Base-by-base conservation (phyloP, 495 filamentous ascomycete species). In the Evansstolkia leycettana region DNA sequence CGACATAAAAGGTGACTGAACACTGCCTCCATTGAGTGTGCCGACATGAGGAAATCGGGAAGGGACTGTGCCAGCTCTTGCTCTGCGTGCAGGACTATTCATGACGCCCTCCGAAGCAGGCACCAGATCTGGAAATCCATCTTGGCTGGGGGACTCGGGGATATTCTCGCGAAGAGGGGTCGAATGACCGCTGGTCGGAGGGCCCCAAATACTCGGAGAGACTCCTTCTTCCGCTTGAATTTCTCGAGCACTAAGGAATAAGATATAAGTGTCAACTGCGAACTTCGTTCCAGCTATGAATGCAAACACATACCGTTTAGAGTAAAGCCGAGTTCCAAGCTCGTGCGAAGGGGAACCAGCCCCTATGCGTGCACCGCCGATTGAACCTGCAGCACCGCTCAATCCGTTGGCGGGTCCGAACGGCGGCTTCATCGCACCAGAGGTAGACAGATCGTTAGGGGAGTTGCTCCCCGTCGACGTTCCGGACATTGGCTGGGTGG, bases 311-410 rank as follows among this genome's bases (percentile, higher is more conserved):
- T 73, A 96, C 90, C 90, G 76, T 67, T 95, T 95, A 35, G 88
- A 83, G 58, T 82, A 98, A 31, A 96, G 60, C 47, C 82, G 57
- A 62, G 75, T 57, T 57, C 80, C 77, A 51, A 76, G 70, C 40
- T 96, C 92, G 63, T 94, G 88, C 57, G 89, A 94, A 47, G 90
- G 90, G 70, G 90, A 98, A 59, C 88, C 90, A 70, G 86, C 78
- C 67, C 88, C 88, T 44, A 88, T 75, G 59, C 92, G 78, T 49
- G 79, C 67, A 54, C 64, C 76, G 45, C 78, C 78, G 39, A 84
- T 73, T 54, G 84, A 80, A 47, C 75, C 78, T 42, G 72, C 67
- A 47, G 76, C 62, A 37, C 72, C 64, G 41, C 65, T 77, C 45
- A 84, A 61, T 31, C 72, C 69, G 40, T 71, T 73, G 25, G 75